Evolutionary conservation across 1,284 basidiomycete genomes (phyloP).

Genomic region (Irpex sp.): DNA sequence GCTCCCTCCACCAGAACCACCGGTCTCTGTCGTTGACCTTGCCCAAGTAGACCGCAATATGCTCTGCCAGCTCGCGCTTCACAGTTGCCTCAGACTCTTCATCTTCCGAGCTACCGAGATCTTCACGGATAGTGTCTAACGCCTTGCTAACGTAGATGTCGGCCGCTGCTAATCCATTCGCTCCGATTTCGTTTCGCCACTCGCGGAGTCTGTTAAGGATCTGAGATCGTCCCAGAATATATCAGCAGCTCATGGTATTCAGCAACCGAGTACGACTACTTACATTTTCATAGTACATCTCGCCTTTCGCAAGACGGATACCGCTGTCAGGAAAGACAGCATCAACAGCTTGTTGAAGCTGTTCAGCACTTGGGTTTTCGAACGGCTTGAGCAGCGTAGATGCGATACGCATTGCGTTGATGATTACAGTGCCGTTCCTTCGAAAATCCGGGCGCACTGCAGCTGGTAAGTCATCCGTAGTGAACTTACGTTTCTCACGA

Average conservation of each 20-base stretch:
- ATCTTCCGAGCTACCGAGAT: not conserved
- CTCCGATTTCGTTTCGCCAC: not conserved
- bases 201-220: not conserved
- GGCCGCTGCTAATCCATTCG: not conserved
- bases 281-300: not conserved
- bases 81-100: not conserved
- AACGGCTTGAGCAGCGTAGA: not conserved
- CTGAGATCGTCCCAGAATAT: not conserved
- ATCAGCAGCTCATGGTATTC: not conserved
- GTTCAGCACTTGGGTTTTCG: not conserved
- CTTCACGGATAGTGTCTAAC: not conserved
- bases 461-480: not conserved
- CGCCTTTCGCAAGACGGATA: not conserved
- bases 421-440: not conserved
- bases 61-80: not conserved
- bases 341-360: not conserved
- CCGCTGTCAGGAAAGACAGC: not conserved
- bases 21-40: not conserved
- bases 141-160: not conserved
- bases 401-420: not conserved
- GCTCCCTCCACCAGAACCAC: not conserved
- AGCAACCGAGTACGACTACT: not conserved
- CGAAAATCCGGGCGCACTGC: not conserved
- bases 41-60: not conserved
- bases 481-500: not conserved